Percentiles rank a stretch among this genome's conserved stretches.
These are phyloP conservation scores for Ceratocystis huliohia DNA, from an alignment of 2,329 filamentous ascomycete genomes.

Conservation along the genomic window DNA sequence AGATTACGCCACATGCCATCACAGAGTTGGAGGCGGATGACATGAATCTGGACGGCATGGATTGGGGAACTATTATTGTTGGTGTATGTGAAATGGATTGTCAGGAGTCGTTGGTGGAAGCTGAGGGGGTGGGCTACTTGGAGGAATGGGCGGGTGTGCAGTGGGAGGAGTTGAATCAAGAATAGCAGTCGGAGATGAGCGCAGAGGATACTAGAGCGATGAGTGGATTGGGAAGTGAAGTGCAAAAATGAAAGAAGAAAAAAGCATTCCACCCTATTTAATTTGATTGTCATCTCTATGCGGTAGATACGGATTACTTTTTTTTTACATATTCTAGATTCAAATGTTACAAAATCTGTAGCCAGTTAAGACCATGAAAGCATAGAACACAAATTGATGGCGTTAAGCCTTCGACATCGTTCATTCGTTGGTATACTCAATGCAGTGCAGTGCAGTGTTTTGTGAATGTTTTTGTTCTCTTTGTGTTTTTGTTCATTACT, in stretches of 20 bases:
- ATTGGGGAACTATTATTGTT: slow-evolving; percentile 89
- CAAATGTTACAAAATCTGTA: neutral
- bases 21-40: slow-evolving; percentile 72
- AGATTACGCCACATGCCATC: slow-evolving; percentile 84
- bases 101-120: slow-evolving; percentile 41
- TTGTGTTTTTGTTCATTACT: slow-evolving; percentile 20
- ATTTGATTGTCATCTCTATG: neutral
- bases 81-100: slow-evolving; percentile 77
- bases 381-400: neutral
- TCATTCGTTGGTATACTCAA: too few species aligned
- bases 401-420: neutral
- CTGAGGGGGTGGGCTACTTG: slow-evolving; percentile 59
- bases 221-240: neutral
- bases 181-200: slow-evolving; percentile 24
- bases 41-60: slow-evolving; percentile 71
- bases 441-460: neutral
- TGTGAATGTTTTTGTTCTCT: slow-evolving; percentile 12
- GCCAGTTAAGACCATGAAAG: neutral
- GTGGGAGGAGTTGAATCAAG: slow-evolving; percentile 66
- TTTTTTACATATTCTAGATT: neutral
- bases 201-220: neutral
- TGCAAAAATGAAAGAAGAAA: neutral
- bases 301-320: neutral
- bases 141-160: slow-evolving; percentile 98
- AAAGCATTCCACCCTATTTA: neutral